A percentile compares a stretch with the other conserved stretches of the same genome.
Conservation (phyloP, 352 stramenopile genomes). For the Elongisporangium prolatum region DNA sequence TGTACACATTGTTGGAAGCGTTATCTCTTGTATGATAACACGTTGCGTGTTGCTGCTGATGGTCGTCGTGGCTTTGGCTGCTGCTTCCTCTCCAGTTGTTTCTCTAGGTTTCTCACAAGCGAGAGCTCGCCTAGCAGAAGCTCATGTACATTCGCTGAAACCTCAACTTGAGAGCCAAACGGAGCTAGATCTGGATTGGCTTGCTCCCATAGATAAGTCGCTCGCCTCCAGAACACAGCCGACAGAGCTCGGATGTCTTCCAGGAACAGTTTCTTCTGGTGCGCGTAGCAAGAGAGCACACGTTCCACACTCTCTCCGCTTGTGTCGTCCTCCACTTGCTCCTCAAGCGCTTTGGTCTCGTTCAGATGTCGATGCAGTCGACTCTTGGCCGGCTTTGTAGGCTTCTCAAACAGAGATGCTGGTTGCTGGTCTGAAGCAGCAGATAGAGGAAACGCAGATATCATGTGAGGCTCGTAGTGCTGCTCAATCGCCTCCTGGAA, state of each 20-base stretch:
- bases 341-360: too few relatives aligned
- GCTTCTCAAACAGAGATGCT: too few relatives aligned
- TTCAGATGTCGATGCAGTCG: too few relatives aligned
- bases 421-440: too few relatives aligned
- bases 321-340: not conserved
- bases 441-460: constrained; percentile 15
- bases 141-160: not conserved
- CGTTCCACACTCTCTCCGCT: constrained; percentile 12
- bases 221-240: constrained; percentile 24
- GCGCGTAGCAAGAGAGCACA: constrained; percentile 24
- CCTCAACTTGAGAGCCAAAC: constrained; percentile 1
- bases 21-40: not conserved
- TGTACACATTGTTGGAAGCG: not conserved
- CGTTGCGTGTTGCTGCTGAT: constrained; percentile 3
- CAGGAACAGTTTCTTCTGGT: constrained; percentile 22
- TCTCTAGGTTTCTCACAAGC: constrained; percentile 9
- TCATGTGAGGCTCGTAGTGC: not conserved
- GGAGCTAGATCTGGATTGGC: constrained; percentile 1
- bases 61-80: constrained; percentile 1
- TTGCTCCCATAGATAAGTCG: constrained; percentile 22
- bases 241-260: constrained; percentile 28
- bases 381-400: too few relatives aligned
- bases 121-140: constrained; percentile 15
- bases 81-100: not conserved
- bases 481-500: constrained; percentile 22